A percentile compares a stretch with the other conserved stretches of the same genome.
Conservation (phyloP, 768 basidiomycete genomes). For the Leccinum broughii region DNA sequence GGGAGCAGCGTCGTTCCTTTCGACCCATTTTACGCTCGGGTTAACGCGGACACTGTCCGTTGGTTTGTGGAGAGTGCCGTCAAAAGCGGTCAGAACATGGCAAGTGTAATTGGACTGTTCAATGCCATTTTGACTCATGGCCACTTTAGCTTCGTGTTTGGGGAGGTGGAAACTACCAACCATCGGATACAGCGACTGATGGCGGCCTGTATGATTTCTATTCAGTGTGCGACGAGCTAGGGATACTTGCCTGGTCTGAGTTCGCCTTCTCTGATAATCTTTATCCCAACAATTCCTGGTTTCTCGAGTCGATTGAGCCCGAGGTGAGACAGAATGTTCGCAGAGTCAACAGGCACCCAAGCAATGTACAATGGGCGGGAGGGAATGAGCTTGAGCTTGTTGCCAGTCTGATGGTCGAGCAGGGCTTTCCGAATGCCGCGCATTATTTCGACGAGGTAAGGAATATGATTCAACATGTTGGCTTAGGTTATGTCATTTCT, state of each 20-base stretch:
- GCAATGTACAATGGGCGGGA: constrained; percentile 59
- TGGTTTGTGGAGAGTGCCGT: constrained; percentile 60
- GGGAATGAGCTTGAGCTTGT: constrained; percentile 51
- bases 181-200: constrained; percentile 39
- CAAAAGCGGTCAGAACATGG: constrained; percentile 59
- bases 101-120: constrained; percentile 26
- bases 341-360: constrained; percentile 55
- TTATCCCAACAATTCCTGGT: constrained; percentile 55
- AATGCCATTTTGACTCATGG: neutral
- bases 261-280: constrained; percentile 45
- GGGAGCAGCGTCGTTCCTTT: too few species aligned
- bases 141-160: constrained; percentile 50
- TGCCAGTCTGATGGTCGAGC: constrained; percentile 5
- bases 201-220: constrained; percentile 58
- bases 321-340: constrained; percentile 52
- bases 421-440: neutral
- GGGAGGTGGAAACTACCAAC: constrained; percentile 59
- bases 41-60: constrained; percentile 47
- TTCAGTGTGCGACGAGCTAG: constrained; percentile 57
- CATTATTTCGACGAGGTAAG: constrained; percentile 45
- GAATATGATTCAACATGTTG: neutral
- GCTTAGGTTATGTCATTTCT: too few species aligned
- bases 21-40: constrained; percentile 44
- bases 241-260: constrained; percentile 62
- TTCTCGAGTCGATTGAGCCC: constrained; percentile 50